A percentile compares a stretch with the other conserved stretches of the same genome.
phyloP scores from a whole-genome alignment of 2,329 filamentous ascomycete species.

The Raffaelea arxii region DNA sequence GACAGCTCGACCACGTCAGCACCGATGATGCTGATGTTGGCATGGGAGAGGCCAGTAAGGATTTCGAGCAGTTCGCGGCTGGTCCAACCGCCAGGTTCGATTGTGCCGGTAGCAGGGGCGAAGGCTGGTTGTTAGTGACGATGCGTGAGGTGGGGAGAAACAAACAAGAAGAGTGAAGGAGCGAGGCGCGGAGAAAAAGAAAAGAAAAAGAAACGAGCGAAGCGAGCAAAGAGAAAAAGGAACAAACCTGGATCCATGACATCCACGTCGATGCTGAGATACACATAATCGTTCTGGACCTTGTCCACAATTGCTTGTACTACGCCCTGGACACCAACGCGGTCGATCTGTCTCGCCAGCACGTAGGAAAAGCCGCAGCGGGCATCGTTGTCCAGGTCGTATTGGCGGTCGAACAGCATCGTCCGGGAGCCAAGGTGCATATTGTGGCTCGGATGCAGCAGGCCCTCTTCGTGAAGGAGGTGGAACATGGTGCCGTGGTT shows the following conservation, averaged over 20 bases:
- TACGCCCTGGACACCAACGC: constrained; percentile 54
- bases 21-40: constrained; percentile 62
- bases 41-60: constrained; percentile 50
- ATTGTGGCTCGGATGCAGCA: neutral
- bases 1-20: constrained; percentile 75
- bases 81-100: constrained; percentile 74
- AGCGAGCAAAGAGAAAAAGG: too few relatives aligned
- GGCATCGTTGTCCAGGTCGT: constrained; percentile 44
- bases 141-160: too few relatives aligned
- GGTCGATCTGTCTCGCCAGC: constrained; percentile 59
- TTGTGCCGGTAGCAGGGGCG: constrained; percentile 56
- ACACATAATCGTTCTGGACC: constrained; percentile 44
- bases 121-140: constrained; percentile 3
- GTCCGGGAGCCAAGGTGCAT: constrained; percentile 51
- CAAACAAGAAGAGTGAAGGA: too few relatives aligned
- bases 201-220: too few relatives aligned
- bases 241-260: constrained; percentile 55
- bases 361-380: constrained; percentile 49
- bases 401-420: constrained; percentile 23
- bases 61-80: constrained; percentile 68
- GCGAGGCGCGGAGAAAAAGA: too few relatives aligned
- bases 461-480: constrained; percentile 47
- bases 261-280: constrained; percentile 71
- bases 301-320: constrained; percentile 51
- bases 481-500: constrained; percentile 55